A percentile compares a stretch with the other conserved stretches of the same genome.
These are phyloP conservation scores for Alnus rubra DNA, from an alignment of 306 rosid species.

Conservation along the genomic window DNA sequence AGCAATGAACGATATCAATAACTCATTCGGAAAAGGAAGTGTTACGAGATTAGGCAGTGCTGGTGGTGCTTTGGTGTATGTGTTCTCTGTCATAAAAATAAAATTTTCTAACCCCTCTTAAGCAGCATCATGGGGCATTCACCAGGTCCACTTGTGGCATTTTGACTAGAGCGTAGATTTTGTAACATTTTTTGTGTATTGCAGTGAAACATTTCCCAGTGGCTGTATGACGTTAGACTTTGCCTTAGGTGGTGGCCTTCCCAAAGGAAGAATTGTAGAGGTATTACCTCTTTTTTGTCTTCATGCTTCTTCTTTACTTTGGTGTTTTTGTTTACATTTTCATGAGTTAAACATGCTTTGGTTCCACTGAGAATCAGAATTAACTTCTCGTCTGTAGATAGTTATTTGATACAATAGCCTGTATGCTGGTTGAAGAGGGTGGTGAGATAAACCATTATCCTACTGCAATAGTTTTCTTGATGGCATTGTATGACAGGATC, in stretches of 20 bases:
- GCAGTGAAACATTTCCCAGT: conserved; percentile 98
- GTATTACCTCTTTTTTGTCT: conserved; percentile 35
- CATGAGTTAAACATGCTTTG: background rate
- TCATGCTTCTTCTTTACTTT: conserved; percentile 2
- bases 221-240: conserved; percentile 95
- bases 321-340: conserved; percentile 1
- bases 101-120: background rate
- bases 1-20: conserved; percentile 92
- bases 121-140: background rate
- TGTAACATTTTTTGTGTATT: conserved; percentile 27
- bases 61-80: conserved; percentile 98
- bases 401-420: background rate
- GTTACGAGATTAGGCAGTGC: conserved; percentile 97
- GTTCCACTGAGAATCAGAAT: background rate
- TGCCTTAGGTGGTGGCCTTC: conserved; percentile 98
- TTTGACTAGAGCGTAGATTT: conserved; percentile 22
- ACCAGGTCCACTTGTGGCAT: conserved; percentile 17
- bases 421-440: background rate
- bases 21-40: conserved; percentile 93
- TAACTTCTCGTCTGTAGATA: background rate
- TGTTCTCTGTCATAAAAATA: conserved; percentile 12
- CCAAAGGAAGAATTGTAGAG: conserved; percentile 98
- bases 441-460: background rate
- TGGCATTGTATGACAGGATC: background rate
- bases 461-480: too few relatives aligned